Base-by-base conservation (phyloP, 805 yeast genomes). In the Myxozyma melibiosi region DNA sequence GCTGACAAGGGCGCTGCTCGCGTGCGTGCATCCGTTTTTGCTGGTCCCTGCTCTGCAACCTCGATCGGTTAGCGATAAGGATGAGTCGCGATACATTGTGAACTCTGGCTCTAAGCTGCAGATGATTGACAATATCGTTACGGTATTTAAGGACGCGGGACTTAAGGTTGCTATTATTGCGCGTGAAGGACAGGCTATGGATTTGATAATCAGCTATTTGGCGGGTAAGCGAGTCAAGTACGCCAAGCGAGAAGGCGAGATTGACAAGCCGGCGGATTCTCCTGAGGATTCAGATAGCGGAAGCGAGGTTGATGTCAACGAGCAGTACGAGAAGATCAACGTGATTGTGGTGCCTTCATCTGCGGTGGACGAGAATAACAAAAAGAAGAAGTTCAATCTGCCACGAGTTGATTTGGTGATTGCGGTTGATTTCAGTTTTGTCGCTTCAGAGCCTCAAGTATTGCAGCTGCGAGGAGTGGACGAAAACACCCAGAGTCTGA, bases 1-100 rank as follows among this genome's bases (percentile, higher is more conserved):
- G 71, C 80, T 88, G 57, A 72, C 80, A 56, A 90, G 91, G 72
- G 82, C 91, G 42, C 85, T 85, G 69, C 76, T 85, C 25, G 94
- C 91, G 1, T 84, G 95, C 24, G 83, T 92, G 0, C 99, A 92
- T 73, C 98, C 98, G 0, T 91, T 86, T 66, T 72, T 92, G 48
- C 73, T 92, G 50, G 88, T 92, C 52, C 85, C 84, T 56, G 96
- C 91, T 69, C 84, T 85, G 65, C 80, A 89, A 79, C 98, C 98
- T 14, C 88, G 85, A 71, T 84, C 84, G 59, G 75, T 88, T 59
- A 58, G 62, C 30, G 67, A 64, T 39, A 61, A 61, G 47, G 63
- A 60, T 34, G 67, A 64, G 42, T 46, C 66, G 16, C 61, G 65
- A 8, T 64, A 54, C 41, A 57, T 64, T 33, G 62, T 58, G 3